Percentiles rank a stretch among this genome's conserved stretches.
phyloP scores from a whole-genome alignment of 1,284 basidiomycete species.

The Ganoderma multipileum region DNA sequence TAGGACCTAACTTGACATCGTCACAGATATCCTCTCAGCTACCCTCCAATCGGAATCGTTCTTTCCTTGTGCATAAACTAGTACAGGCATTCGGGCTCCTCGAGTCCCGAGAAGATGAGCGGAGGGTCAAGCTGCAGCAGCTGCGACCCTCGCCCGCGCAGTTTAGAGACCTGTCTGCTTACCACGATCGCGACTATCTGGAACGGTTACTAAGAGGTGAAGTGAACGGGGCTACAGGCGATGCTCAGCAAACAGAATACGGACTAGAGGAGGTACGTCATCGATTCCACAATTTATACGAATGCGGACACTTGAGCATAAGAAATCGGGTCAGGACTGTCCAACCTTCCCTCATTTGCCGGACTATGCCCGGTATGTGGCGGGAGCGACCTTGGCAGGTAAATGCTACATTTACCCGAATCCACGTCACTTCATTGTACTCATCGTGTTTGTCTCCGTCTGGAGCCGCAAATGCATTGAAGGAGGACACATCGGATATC shows the following conservation, averaged over 20 bases:
- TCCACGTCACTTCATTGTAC: background rate
- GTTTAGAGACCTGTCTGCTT: conserved; percentile 55
- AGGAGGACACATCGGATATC: conserved; percentile 59
- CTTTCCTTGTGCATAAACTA: conserved; percentile 80
- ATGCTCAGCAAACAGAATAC: conserved; percentile 45
- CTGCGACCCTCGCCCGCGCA: conserved; percentile 61
- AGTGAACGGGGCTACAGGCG: conserved; percentile 24
- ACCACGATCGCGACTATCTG: conserved; percentile 66
- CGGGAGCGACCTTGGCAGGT: conserved; percentile 66
- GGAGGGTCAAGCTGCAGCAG: conserved; percentile 45
- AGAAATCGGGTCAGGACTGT: conserved; percentile 70
- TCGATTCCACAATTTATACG: background rate
- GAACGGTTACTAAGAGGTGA: conserved; percentile 53
- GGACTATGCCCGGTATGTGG: conserved; percentile 75
- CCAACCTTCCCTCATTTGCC: conserved; percentile 76
- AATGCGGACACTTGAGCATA: conserved; percentile 15
- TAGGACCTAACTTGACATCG: background rate
- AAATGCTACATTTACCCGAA: background rate
- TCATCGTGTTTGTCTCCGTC: background rate
- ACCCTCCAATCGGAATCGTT: conserved; percentile 86
- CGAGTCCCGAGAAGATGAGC: conserved; percentile 37
- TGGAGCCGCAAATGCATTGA: conserved; percentile 70
- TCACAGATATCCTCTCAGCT: conserved; percentile 63
- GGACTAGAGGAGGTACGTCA: conserved; percentile 71
- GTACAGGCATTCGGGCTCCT: conserved; percentile 66